These are phyloP conservation scores for Antitrichia curtipendula DNA, from an alignment of 225 moss, liverwort and hornwort species.

Conservation along the genomic window DNA sequence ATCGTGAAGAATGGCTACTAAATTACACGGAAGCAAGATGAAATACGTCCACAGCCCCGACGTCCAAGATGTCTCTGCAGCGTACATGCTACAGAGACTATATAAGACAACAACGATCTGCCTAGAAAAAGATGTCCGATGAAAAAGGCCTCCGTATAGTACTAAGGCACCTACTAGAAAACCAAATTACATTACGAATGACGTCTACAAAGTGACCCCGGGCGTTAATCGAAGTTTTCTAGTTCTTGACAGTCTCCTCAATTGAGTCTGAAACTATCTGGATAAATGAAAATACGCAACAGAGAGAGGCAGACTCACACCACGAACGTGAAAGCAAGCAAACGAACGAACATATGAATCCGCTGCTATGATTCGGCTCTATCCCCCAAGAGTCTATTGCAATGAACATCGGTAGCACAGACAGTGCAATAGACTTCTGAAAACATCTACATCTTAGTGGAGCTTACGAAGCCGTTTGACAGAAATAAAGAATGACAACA, in stretches of 20 bases:
- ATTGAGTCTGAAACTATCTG: not conserved
- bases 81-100: not conserved
- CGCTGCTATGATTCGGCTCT: not conserved
- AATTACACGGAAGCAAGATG: not conserved
- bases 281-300: not conserved
- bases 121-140: not conserved
- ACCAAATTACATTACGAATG: not conserved
- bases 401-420: not conserved
- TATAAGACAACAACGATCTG: not conserved
- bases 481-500: not conserved
- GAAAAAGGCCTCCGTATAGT: not conserved
- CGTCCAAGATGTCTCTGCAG: not conserved
- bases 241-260: not conserved
- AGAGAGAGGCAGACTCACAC: not conserved
- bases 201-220: not conserved
- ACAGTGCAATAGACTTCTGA: not conserved
- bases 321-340: not conserved
- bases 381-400: not conserved
- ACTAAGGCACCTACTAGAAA: not conserved
- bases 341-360: not conserved
- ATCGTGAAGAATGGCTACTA: not conserved
- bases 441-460: not conserved
- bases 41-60: not conserved
- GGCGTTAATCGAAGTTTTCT: not conserved
- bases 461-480: not conserved